These are phyloP conservation scores for Cercospora citrullina DNA, from an alignment of 2,329 filamentous ascomycete genomes.

Conservation along the genomic window DNA sequence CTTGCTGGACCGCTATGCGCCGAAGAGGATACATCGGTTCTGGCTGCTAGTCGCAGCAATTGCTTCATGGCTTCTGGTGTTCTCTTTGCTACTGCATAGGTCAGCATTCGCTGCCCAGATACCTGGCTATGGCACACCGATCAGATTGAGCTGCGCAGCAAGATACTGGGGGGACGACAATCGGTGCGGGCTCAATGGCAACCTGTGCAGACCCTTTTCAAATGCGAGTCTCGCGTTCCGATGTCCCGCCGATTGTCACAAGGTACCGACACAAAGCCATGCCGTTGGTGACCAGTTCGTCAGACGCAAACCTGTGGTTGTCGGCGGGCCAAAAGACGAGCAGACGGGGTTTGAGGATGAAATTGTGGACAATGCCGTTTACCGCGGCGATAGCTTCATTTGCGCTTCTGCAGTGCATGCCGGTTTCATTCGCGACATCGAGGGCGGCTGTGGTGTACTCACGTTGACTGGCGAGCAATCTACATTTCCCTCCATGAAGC, in stretches of 20 bases:
- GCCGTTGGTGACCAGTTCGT: conserved; percentile 69
- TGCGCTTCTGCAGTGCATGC: conserved; percentile 83
- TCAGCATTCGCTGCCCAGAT: conserved; percentile 63
- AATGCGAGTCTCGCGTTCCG: conserved; percentile 70
- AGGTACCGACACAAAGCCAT: conserved; percentile 67
- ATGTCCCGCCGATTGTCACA: conserved; percentile 71
- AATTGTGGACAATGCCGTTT: conserved; percentile 57
- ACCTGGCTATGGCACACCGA: conserved; percentile 65
- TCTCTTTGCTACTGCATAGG: conserved; percentile 66
- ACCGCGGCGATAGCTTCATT: conserved; percentile 86
- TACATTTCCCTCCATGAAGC: conserved; percentile 62
- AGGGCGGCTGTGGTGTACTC: conserved; percentile 81
- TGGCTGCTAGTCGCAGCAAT: conserved; percentile 61
- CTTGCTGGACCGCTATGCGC: conserved; percentile 63
- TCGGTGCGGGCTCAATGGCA: conserved; percentile 71
- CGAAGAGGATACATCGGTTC: conserved; percentile 60
- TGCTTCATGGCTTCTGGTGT: conserved; percentile 67
- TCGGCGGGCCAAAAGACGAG: conserved; percentile 52
- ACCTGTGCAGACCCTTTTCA: conserved; percentile 72
- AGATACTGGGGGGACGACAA: conserved; percentile 72
- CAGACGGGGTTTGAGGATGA: conserved; percentile 40
- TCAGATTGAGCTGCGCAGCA: conserved; percentile 64
- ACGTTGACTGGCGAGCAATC: conserved; percentile 68
- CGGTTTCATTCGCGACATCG: conserved; percentile 68
- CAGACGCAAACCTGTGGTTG: conserved; percentile 56